Percentiles rank a stretch among this genome's conserved stretches.
These are phyloP conservation scores for Colletotrichum sp. DNA, from an alignment of 2,329 filamentous ascomycete species.

Conservation along the genomic window DNA sequence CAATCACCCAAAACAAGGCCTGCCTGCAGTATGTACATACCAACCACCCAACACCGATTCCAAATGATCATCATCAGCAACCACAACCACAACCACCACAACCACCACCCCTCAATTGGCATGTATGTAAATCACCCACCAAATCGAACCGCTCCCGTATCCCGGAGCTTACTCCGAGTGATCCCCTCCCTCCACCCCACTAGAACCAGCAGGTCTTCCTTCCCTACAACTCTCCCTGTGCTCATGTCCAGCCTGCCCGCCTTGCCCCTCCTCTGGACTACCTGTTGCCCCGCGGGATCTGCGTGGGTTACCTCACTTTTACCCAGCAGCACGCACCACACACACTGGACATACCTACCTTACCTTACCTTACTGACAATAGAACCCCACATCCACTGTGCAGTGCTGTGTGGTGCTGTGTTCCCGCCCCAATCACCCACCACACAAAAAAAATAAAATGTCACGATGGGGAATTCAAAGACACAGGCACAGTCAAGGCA, in stretches of 20 bases:
- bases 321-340: background rate
- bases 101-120: background rate
- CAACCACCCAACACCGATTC: background rate
- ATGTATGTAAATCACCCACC: background rate
- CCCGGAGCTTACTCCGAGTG: conserved; percentile 10
- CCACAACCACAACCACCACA: background rate
- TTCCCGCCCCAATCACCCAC: background rate
- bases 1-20: background rate
- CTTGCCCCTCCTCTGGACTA: background rate
- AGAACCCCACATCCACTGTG: background rate
- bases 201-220: too few relatives aligned
- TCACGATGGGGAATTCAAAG: background rate
- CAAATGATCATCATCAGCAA: background rate
- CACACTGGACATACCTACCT: too few relatives aligned
- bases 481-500: background rate
- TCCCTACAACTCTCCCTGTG: too few relatives aligned
- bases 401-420: background rate
- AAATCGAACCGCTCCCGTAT: conserved; percentile 5
- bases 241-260: background rate
- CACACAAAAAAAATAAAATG: background rate
- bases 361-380: background rate
- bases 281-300: background rate
- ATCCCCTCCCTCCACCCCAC: too few relatives aligned
- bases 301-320: background rate
- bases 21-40: background rate